Base-by-base conservation (phyloP, 2,329 filamentous ascomycete species). In the Rutstroemia sp. region DNA sequence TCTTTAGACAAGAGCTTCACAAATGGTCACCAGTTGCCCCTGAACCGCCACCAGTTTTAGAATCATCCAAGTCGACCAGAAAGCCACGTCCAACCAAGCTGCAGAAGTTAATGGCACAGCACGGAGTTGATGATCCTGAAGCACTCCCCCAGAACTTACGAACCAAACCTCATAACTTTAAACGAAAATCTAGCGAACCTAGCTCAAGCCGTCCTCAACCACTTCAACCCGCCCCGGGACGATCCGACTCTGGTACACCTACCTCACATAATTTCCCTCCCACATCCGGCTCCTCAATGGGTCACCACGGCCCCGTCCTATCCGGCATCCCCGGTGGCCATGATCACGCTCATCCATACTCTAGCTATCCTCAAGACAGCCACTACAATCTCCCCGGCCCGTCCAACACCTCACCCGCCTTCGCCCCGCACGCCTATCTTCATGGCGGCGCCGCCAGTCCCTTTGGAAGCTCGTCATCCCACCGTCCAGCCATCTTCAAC, bases 41-140 rank as follows among this genome's bases (percentile, higher is more conserved):
- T 0, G 81, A 90, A 14, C 78, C 94, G 12, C 94, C 94, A 3
- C 92, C 92, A 21, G 85, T 95, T 39, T 79, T 96, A 9, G 88
- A 96, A 59, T 82, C 87, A 16, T 97, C 92, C 0, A 81, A 92
- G 61, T 96, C 92, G 50, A 99, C 94, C 4, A 83, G 94, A 58
- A 99, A 99, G 72, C 94, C 94, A 42, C 85, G 94, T 8, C 94
- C 94, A 8, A 99, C 94, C 0, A 99, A 99, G 73, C 82, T 96
- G 62, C 92, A 97, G 71, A 97, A 96, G 75, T 82, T 97, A 66
- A 87, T 99, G 77, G 85, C 85, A 1, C 87, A 94, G 65, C 83
- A 94, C 59, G 92, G 91, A 2, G 90, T 97, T 12, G 86, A 92
- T 3, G 90, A 95, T 63, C 90, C 90, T 0, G 92, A 97, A 54